These are phyloP conservation scores for Yamadazyma scolyti DNA, from an alignment of 805 yeast genomes.

Conservation along the genomic window DNA sequence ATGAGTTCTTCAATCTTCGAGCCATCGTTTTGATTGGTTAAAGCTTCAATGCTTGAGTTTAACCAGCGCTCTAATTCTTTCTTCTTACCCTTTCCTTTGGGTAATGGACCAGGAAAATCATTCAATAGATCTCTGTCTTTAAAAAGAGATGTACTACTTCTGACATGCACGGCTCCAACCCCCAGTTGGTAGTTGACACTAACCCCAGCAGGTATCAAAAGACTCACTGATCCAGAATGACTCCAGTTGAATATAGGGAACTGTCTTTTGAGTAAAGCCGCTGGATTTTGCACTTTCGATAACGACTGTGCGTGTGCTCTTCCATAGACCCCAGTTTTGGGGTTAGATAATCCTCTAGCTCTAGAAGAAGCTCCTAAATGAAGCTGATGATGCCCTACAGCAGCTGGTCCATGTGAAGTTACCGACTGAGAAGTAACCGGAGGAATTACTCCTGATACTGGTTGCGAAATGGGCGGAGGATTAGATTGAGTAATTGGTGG, in stretches of 20 bases:
- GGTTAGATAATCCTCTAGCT: slow-evolving; percentile 13
- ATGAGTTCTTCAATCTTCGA: slow-evolving; percentile 21
- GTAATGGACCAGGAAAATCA: slow-evolving; percentile 67
- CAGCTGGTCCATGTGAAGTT: too few species aligned
- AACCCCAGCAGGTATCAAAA: slow-evolving; percentile 21
- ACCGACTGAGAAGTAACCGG: slow-evolving; percentile 1
- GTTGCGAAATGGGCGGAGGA: slow-evolving; percentile 2
- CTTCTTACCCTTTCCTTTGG: slow-evolving; percentile 51
- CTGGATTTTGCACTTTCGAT: slow-evolving; percentile 44
- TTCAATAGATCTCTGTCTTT: slow-evolving; percentile 21
- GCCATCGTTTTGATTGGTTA: slow-evolving; percentile 7
- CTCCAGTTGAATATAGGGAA: slow-evolving; percentile 76
- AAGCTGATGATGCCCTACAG: not conserved
- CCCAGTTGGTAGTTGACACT: slow-evolving; percentile 16
- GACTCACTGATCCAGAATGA: slow-evolving; percentile 23
- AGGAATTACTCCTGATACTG: not conserved
- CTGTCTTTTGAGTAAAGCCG: slow-evolving; percentile 54
- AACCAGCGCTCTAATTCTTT: slow-evolving; percentile 70
- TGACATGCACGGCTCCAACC: slow-evolving; percentile 32
- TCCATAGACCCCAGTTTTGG: slow-evolving; percentile 13
- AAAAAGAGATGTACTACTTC: slow-evolving; percentile 13
- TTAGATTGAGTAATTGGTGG: too few species aligned
- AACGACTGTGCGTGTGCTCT: slow-evolving; percentile 25
- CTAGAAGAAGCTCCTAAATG: slow-evolving; percentile 4
- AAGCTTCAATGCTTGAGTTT: slow-evolving; percentile 19